Conservation (phyloP, 2,329 filamentous ascomycete species). For the Apiospora kogelbergensis region DNA sequence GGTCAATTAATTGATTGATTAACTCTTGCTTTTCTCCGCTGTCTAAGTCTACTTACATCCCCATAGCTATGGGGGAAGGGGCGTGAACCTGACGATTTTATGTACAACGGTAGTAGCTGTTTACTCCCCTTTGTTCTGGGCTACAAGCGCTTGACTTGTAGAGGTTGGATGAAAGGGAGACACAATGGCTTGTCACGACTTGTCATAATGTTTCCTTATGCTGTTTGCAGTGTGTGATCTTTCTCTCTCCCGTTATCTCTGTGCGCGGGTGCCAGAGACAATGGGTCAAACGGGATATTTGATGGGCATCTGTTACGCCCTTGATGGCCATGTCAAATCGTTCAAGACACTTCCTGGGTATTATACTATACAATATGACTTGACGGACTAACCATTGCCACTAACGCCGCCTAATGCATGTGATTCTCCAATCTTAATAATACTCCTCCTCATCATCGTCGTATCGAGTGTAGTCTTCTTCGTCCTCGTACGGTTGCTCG, state of each 20-base stretch:
- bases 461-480: conserved; percentile 20
- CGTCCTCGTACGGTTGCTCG: conserved; percentile 31
- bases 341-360: neutral
- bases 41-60: neutral
- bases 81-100: neutral
- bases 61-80: neutral
- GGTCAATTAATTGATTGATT: neutral
- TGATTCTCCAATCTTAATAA: conserved; percentile 14
- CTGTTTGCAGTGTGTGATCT: neutral
- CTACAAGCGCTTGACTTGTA: neutral
- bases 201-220: neutral
- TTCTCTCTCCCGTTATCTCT: too few relatives aligned
- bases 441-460: conserved; percentile 29
- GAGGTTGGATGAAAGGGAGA: neutral
- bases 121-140: neutral
- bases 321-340: neutral
- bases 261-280: neutral
- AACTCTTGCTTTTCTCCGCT: neutral
- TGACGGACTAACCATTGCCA: neutral
- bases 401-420: neutral
- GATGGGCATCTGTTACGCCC: too few relatives aligned
- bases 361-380: neutral
- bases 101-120: neutral
- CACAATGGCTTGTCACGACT: neutral
- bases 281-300: neutral